A percentile compares a stretch with the other conserved stretches of the same genome.
phyloP scores from a whole-genome alignment of 2,329 filamentous ascomycete genomes.

The Fusarium dlaminii region DNA sequence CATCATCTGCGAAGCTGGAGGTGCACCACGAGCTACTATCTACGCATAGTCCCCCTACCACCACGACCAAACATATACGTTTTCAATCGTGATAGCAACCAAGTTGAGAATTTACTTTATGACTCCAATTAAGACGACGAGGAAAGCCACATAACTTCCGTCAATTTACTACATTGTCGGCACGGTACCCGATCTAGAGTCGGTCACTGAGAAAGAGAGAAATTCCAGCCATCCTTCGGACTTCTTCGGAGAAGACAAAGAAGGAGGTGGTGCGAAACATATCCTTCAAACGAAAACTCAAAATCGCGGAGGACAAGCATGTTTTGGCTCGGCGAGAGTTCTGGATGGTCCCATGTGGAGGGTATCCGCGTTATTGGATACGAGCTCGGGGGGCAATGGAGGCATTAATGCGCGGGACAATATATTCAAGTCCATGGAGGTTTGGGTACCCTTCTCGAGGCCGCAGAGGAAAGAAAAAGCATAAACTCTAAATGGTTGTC shows the following conservation, averaged over 20 bases:
- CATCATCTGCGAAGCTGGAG: neutral
- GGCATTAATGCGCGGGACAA: neutral
- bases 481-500: neutral
- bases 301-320: neutral
- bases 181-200: fast-evolving
- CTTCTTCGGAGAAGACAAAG: neutral
- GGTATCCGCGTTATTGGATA: neutral
- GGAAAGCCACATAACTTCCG: neutral
- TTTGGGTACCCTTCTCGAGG: fast-evolving
- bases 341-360: neutral
- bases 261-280: fast-evolving
- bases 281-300: fast-evolving
- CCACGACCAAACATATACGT: fast-evolving
- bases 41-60: fast-evolving
- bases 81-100: fast-evolving
- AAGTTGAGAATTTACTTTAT: fast-evolving
- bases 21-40: fast-evolving
- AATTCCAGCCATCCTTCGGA: neutral
- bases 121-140: fast-evolving
- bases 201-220: neutral
- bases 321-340: fast-evolving
- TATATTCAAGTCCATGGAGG: neutral
- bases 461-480: fast-evolving
- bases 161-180: neutral
- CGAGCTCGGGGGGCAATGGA: fast-evolving